Percentiles rank a stretch among this genome's conserved stretches.
Evolutionary conservation across 768 basidiomycete species (phyloP).

Genomic region (Pisolithus microcarpus): DNA sequence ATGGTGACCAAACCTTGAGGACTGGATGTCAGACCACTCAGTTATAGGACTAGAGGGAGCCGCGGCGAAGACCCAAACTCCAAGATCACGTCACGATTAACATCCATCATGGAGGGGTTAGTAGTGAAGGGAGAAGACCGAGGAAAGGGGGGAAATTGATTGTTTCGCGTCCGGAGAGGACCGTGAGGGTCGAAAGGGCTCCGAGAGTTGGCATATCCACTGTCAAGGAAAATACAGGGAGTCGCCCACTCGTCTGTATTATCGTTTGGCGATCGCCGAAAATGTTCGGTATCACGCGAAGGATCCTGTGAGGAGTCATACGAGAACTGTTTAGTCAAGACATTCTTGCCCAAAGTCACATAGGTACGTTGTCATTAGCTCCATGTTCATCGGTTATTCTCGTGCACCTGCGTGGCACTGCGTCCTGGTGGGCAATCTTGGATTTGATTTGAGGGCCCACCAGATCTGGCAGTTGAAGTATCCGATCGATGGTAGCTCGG

Average conservation of each 20-base stretch:
- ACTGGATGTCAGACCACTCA: neutral
- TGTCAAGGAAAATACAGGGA: neutral
- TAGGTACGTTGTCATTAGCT: neutral
- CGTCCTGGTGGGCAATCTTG: neutral
- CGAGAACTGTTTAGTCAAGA: too few species aligned
- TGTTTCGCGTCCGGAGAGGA: too few species aligned
- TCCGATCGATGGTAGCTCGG: constrained; percentile 24
- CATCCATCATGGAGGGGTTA: neutral
- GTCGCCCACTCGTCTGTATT: too few species aligned
- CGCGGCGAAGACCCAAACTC: constrained; percentile 19
- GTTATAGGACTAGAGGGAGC: neutral
- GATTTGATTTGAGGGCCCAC: constrained; percentile 10
- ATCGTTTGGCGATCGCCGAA: too few species aligned
- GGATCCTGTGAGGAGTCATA: neutral
- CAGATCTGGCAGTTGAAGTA: constrained; percentile 21
- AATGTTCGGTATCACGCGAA: too few species aligned
- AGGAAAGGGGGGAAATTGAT: too few species aligned
- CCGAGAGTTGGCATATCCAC: neutral
- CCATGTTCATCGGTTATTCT: neutral
- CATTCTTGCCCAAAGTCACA: too few species aligned
- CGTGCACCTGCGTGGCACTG: neutral
- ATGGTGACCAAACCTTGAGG: neutral
- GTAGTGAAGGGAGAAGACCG: constrained; percentile 16
- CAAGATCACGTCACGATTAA: constrained; percentile 8
- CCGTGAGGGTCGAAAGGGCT: neutral